These are phyloP conservation scores for Cetraspora pellucida DNA, from an alignment of 192 early-diverging fungal genomes.

Conservation along the genomic window DNA sequence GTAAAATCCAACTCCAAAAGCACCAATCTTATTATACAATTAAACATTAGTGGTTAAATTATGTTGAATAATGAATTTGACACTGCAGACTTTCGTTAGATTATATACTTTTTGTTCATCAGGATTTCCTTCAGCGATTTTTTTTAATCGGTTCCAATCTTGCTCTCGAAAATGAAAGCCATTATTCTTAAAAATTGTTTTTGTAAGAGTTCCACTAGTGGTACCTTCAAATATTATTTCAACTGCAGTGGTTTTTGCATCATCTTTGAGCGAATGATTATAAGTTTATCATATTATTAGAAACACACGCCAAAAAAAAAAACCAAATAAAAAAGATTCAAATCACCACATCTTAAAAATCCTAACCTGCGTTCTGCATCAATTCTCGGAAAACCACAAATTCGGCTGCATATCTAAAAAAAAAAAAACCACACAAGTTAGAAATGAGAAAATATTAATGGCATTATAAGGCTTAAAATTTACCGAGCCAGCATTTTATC, in stretches of 20 bases:
- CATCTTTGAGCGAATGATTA: slow-evolving; percentile 56
- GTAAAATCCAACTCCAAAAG: slow-evolving; percentile 86
- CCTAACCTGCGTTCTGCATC: slow-evolving; percentile 64
- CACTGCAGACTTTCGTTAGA: not conserved
- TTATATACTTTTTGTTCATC: slow-evolving; percentile 57
- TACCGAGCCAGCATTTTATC: no score
- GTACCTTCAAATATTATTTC: slow-evolving; percentile 57
- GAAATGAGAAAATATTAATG: no score
- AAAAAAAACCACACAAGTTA: not conserved
- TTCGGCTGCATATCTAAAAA: slow-evolving; percentile 73
- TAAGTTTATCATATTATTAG: not conserved
- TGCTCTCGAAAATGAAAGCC: slow-evolving; percentile 76
- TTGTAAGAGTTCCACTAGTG: slow-evolving; percentile 42
- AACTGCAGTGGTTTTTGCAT: slow-evolving; percentile 67
- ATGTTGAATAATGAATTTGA: not conserved
- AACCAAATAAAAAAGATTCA: no score
- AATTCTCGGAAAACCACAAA: slow-evolving; percentile 87
- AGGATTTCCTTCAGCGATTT: slow-evolving; percentile 94
- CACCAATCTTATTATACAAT: slow-evolving; percentile 60
- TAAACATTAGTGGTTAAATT: not conserved
- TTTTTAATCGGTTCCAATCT: slow-evolving; percentile 82
- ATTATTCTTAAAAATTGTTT: slow-evolving; percentile 77
- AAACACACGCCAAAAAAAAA: not conserved
- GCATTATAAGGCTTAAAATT: no score
- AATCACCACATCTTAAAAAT: not conserved